Evolutionary conservation across 2,329 filamentous ascomycete genomes (phyloP).

Genomic region (Aspergillus glaucus): DNA sequence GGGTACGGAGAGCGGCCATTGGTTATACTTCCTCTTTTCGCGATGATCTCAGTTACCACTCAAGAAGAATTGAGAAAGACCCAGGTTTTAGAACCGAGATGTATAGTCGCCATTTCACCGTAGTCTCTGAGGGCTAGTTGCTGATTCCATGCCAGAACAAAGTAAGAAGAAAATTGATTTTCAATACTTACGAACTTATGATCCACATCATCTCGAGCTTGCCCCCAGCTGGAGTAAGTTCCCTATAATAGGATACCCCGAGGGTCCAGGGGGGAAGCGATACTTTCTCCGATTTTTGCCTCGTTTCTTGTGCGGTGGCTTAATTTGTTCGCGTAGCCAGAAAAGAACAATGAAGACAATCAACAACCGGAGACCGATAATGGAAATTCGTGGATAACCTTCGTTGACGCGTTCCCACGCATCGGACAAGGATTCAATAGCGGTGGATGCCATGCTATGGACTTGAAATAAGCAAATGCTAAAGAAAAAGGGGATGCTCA

Average conservation of each 20-base stretch:
- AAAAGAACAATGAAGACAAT: too few species aligned
- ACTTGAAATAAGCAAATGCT: too few species aligned
- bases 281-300: slow-evolving; percentile 7
- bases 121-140: slow-evolving; percentile 11
- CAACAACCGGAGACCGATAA: too few species aligned
- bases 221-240: slow-evolving; percentile 10
- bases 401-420: too few species aligned
- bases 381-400: too few species aligned
- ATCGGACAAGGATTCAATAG: too few species aligned
- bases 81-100: slow-evolving; percentile 35
- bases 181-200: background rate
- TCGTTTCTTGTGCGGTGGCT: too few species aligned
- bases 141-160: background rate
- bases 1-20: slow-evolving; percentile 29
- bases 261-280: slow-evolving; percentile 18
- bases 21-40: slow-evolving; percentile 29
- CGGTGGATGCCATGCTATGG: too few species aligned
- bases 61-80: slow-evolving; percentile 39
- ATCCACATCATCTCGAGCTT: slow-evolving; percentile 1
- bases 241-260: slow-evolving; percentile 15
- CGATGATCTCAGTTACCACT: slow-evolving; percentile 36
- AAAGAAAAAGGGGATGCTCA: too few species aligned
- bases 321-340: too few species aligned
- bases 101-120: slow-evolving; percentile 28
- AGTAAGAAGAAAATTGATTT: too few species aligned